phyloP scores from a whole-genome alignment of 2,329 filamentous ascomycete species.

The Pseudogymnoascus verrucosus region DNA sequence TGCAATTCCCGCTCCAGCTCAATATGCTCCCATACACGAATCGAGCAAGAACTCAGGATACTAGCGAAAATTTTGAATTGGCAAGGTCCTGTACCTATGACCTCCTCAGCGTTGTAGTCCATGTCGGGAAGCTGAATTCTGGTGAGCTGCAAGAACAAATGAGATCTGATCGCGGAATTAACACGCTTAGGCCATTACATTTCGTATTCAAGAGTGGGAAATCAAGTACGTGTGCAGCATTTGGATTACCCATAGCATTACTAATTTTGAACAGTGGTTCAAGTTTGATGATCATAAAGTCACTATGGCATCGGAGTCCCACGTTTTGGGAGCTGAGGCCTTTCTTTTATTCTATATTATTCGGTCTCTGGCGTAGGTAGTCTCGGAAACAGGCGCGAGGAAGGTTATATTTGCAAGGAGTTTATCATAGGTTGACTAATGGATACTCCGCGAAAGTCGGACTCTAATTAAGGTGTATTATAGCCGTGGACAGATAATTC shows the following conservation, averaged over 20 bases:
- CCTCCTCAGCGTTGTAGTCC: conserved; percentile 81
- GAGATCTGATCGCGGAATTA: conserved; percentile 10
- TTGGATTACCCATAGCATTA: neutral
- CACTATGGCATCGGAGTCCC: conserved; percentile 70
- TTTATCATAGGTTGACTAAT: neutral
- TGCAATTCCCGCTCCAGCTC: conserved; percentile 77
- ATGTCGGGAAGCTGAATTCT: conserved; percentile 86
- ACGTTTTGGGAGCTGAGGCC: conserved; percentile 78
- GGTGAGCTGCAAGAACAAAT: conserved; percentile 32
- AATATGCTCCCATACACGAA: conserved; percentile 90
- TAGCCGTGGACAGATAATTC: neutral
- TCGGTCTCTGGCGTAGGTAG: conserved; percentile 44
- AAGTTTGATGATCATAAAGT: conserved; percentile 94
- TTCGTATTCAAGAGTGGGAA: conserved; percentile 76
- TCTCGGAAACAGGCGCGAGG: neutral
- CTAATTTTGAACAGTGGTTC: conserved; percentile 61
- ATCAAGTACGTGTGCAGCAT: conserved; percentile 44
- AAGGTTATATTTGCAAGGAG: neutral
- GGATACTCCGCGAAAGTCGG: neutral
- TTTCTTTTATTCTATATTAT: conserved; percentile 87
- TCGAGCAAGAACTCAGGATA: conserved; percentile 45
- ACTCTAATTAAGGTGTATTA: neutral
- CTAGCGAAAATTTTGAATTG: conserved; percentile 45
- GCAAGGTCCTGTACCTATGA: conserved; percentile 71
- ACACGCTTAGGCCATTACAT: conserved; percentile 63